Conservation (phyloP, 1,139 yeast species). For the Pichia sp. region DNA sequence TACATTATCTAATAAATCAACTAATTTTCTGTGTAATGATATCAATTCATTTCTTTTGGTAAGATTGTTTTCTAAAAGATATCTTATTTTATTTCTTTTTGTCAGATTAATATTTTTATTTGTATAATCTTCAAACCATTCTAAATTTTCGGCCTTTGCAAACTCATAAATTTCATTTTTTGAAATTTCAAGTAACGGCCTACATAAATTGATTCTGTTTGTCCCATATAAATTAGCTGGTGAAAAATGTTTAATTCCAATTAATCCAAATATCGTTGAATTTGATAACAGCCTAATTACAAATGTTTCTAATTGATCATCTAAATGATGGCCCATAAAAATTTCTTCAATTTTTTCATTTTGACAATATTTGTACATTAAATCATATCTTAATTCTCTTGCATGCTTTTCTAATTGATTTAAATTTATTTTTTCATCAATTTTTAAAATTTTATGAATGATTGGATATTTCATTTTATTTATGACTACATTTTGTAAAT, state of each 20-base stretch:
- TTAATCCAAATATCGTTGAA: constrained; percentile 56
- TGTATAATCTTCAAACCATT: constrained; percentile 68
- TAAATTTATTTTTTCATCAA: constrained; percentile 24
- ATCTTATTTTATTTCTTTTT: constrained; percentile 44
- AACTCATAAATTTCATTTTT: constrained; percentile 44
- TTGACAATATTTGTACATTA: constrained; percentile 35
- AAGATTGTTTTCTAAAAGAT: constrained; percentile 16
- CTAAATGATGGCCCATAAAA: constrained; percentile 59
- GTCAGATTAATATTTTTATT: constrained; percentile 52
- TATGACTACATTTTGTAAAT: constrained; percentile 29
- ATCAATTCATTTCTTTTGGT: constrained; percentile 4
- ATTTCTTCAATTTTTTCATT: constrained; percentile 31
- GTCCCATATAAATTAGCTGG: constrained; percentile 4
- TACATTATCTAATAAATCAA: neutral
- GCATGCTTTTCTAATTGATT: constrained; percentile 46
- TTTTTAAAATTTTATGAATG: constrained; percentile 38
- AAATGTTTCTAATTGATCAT: constrained; percentile 71
- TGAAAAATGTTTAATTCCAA: constrained; percentile 33
- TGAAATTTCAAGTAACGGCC: constrained; percentile 49
- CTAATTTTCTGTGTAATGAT: constrained; percentile 6
- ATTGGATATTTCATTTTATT: constrained; percentile 35
- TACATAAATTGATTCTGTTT: constrained; percentile 22
- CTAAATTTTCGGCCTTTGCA: constrained; percentile 36
- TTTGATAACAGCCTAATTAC: constrained; percentile 47
- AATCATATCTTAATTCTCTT: constrained; percentile 44